A percentile compares a stretch with the other conserved stretches of the same genome.
Evolutionary conservation across 2,329 filamentous ascomycete genomes (phyloP).

Genomic region (Zasmidium citrigriseum): DNA sequence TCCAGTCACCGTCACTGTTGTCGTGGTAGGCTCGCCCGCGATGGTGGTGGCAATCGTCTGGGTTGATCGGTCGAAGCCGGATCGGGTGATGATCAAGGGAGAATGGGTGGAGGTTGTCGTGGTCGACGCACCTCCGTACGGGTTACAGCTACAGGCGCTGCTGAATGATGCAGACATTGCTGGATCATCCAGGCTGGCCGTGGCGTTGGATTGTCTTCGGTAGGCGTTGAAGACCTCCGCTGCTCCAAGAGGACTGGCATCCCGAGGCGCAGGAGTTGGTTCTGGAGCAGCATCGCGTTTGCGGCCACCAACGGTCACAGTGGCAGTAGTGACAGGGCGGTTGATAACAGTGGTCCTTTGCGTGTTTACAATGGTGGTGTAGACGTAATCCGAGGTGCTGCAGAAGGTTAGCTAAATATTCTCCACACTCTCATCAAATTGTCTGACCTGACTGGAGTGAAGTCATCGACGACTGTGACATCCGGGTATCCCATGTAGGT

Average conservation of each 20-base stretch:
- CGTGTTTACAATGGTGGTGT: not conserved
- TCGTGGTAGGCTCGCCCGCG: conserved; percentile 17
- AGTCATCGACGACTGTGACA: conserved; percentile 26
- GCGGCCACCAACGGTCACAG: conserved; percentile 22
- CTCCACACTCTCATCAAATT: not conserved
- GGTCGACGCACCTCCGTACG: conserved; percentile 25
- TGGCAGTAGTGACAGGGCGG: conserved; percentile 27
- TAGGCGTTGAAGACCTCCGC: not conserved
- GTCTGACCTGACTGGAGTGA: conserved; percentile 33
- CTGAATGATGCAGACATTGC: conserved; percentile 29
- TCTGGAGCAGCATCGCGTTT: conserved; percentile 21
- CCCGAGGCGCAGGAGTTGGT: conserved; percentile 16
- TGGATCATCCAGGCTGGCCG: conserved; percentile 12
- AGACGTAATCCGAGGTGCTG: not conserved
- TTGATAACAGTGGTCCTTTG: not conserved
- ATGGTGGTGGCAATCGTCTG: conserved; percentile 24
- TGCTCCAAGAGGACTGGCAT: conserved; percentile 6
- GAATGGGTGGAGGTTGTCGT: conserved; percentile 31
- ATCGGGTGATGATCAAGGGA: conserved; percentile 18
- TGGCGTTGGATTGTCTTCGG: conserved; percentile 17
- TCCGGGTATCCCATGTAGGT: conserved; percentile 29
- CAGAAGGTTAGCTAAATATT: no score
- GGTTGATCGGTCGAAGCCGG: conserved; percentile 22
- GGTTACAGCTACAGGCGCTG: conserved; percentile 36
- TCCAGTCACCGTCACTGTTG: conserved; percentile 15